phyloP scores from a whole-genome alignment of 2,329 filamentous ascomycete genomes.

The Aspergillus latus region DNA sequence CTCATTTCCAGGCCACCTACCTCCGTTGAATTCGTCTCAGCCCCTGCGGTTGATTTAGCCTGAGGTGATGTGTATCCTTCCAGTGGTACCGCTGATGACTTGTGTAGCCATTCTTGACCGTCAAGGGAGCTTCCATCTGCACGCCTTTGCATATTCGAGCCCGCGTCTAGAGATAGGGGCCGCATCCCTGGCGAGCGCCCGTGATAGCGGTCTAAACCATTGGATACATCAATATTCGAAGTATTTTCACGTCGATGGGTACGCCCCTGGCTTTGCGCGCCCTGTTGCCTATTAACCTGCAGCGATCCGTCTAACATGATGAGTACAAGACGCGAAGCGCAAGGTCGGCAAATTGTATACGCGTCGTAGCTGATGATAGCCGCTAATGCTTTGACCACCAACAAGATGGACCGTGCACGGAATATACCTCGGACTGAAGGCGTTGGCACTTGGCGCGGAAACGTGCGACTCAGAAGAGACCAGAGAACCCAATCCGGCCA shows the following conservation, averaged over 20 bases:
- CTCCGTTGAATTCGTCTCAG: conserved; percentile 52
- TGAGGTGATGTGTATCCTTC: conserved; percentile 29
- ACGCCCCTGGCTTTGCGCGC: conserved; percentile 21
- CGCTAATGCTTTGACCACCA: conserved; percentile 1
- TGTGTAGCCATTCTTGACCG: not conserved
- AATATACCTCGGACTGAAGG: conserved; percentile 19
- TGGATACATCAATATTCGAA: not conserved
- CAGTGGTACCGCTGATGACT: not conserved
- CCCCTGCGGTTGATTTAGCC: not conserved
- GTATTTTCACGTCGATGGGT: conserved; percentile 15
- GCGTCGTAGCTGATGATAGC: not conserved
- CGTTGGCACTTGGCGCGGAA: conserved; percentile 14
- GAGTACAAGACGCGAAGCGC: not conserved
- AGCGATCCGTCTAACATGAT: not conserved
- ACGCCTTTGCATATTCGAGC: conserved; percentile 1
- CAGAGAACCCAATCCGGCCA: conserved; percentile 8
- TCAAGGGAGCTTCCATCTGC: not conserved
- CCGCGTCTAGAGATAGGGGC: not conserved
- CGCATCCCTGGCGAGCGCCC: not conserved
- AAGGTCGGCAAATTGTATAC: not conserved
- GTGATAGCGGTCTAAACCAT: not conserved
- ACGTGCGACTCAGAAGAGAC: conserved; percentile 19
- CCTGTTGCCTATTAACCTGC: conserved; percentile 17
- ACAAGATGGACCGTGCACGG: conserved; percentile 7
- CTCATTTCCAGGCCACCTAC: conserved; percentile 38